Base-by-base conservation (phyloP, 108 stramenopile genomes). In the Nitzschia sp. region DNA sequence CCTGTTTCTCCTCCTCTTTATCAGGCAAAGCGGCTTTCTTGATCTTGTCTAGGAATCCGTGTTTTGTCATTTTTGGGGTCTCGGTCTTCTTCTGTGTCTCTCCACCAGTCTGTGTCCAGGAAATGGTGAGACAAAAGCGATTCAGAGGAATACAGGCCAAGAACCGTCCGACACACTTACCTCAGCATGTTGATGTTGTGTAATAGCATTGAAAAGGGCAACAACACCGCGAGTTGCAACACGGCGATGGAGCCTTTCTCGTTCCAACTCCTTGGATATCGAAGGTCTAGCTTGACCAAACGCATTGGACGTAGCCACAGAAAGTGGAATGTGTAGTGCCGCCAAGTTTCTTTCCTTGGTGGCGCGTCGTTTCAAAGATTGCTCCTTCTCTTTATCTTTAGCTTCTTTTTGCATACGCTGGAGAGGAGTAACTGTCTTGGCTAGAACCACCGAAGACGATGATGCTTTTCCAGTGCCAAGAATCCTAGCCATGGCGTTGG, bases 141-240 rank as follows among this genome's bases (percentile, higher is more conserved):
- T 3, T 48, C 2, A 48, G 6, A 17, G 46, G 17, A 48, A 48
- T 3, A 3, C 3, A 48, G 17, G 46, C 46, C 2, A 48, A 48
- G 17, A 17, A 48, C 2, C 17, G 3, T 48, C 46, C 46, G 17
- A 48, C n/a, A n/a, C n/a, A n/a, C 14, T 48, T 48, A 15, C 46
- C 24, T 68, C 44, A 9, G 20, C 69, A 43, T 73, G 52, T 57
- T 92, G 87, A 78, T 95, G 91, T 71, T 87, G 86, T 11, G 87
- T 64, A 65, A 95, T 92, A 21, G 94, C 88, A 74, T 95, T 95
- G 56, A 95, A 95, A 8, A 95, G 70, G 2, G 90, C 90, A 20
- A 95, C 94, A 12, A 95, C 94, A 66, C 94, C 94, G 22, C 91
- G 76, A 6, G 94, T 95, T 41, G 94, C 94, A 7, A 92, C 86